Base-by-base conservation (phyloP, 345 rosid species). In the Leavenworthia alabamica region DNA sequence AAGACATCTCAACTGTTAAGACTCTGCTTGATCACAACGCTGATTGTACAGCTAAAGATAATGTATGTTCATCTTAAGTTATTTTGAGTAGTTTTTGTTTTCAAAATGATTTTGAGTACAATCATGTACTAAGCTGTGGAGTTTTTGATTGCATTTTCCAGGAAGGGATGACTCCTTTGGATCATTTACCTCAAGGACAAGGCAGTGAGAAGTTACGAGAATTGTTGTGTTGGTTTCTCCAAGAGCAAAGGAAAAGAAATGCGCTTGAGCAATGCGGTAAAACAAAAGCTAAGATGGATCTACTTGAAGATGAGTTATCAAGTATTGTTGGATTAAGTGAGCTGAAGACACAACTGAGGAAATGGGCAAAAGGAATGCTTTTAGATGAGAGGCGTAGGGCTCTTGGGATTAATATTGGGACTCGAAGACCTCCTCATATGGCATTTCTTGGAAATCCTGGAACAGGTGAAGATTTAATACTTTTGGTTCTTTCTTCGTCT, bases 291-390 rank as follows among this genome's bases (percentile, higher is more conserved):
- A 90, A 86, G 78, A 90, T 94, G 99, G 90, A 83, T 37, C 87
- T 84, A 17, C 95, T 94, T 26, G 99, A 94, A 68, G 79, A 71
- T 7, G 99, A 83, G 56, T 56, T 94, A 53, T 76, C 78, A 0
- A 78, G 74, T 47, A 80, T 88, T n/a, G 89, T 94, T 56, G 99
- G 97, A 10, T 71, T 90, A 77, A 77, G 80, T 58, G 95, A 86
- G 47, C 83, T 94, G 52, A 94, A 87, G 85, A 59, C 79, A 62
- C 99, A 93, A 64, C 80, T 93, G 45, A 78, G 94, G 60, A 93
- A 86, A 80, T 90, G 97, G 99, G 97, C 92, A 0, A 93, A 86
- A 80, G 96, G 99, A 64, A 86, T 90, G 97, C 88, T 93, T 75
- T 79, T 93, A 79, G 99, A 93, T 82, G 99, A 93, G 76, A 85